Evolutionary conservation across 1,284 basidiomycete genomes (phyloP), one percentile per base, ranked within the genome.

Genomic region (Pisolithus thermaeus): DNA sequence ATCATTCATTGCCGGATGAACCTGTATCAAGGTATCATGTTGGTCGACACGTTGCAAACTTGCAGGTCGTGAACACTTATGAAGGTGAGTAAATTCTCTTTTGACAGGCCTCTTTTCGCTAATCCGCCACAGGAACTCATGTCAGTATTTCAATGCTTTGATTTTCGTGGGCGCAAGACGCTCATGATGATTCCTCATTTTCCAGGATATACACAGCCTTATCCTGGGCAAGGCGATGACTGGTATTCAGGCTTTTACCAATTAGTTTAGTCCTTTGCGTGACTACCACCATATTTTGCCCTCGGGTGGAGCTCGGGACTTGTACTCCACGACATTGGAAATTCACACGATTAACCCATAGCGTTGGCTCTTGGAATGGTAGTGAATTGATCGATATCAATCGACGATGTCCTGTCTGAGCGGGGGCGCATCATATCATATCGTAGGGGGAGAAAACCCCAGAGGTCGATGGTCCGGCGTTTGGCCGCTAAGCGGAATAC

Each of bases 141-240:
- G 65, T 67, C 48, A 20, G 63, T 63, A 27, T 18, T 40, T 22
- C 37, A 9, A 37, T 38, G 6, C 6, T 16, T 40, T 32, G 28
- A 30, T 25, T 6, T 1, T 48, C 23, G 38, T 53, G 18, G 42
- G n/a, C 35, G 32, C 8, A 37, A 47, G 38, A 44, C 22, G 36
- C 42, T 46, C 11, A 30, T 45, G n/a, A 40, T 50, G 53, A 49
- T 45, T 49, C 40, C 53, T 42, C 41, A 43, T 23, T 50, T 43
- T 56, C 22, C 58, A 91, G 83, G 90, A 92, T 61, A 88, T 92
- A 40, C 89, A 92, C 63, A 78, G 87, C 7, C 83, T 97, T 51
- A 93, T 97, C 52, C 72, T 97, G 43, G 94, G 94, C 51, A 95
- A 92, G 67, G 90, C 90, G 1, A 86, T 96, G 59, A 96, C 94